A percentile compares a stretch with the other conserved stretches of the same genome.
phyloP scores from a whole-genome alignment of 1,284 basidiomycete genomes.

The Apiotrichum montevideense region DNA sequence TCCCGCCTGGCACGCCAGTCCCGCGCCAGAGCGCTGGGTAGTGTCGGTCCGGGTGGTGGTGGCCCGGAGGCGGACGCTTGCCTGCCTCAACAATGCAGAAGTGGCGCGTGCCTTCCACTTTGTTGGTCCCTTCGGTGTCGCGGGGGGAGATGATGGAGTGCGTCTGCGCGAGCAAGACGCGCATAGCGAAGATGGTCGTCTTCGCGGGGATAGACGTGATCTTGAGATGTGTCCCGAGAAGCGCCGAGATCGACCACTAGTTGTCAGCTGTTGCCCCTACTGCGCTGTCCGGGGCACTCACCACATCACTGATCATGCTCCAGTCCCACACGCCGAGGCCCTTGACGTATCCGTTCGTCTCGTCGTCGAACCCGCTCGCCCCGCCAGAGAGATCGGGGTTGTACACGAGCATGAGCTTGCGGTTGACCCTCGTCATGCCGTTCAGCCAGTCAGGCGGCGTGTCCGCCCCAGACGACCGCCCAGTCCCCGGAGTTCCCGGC shows the following conservation, averaged over 20 bases:
- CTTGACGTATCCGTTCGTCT: slow-evolving; percentile 6
- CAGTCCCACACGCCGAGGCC: slow-evolving; percentile 20
- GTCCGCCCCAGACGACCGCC: not conserved
- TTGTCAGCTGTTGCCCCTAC: not conserved
- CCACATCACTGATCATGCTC: slow-evolving; percentile 16
- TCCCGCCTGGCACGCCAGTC: slow-evolving; percentile 10
- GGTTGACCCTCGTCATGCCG: not conserved
- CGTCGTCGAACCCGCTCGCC: slow-evolving; percentile 16
- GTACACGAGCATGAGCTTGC: slow-evolving; percentile 11
- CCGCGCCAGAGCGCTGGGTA: slow-evolving; percentile 22
- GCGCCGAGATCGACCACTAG: slow-evolving; percentile 21
- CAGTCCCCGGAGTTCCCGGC: not conserved
- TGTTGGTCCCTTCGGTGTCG: slow-evolving; percentile 12
- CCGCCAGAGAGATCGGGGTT: slow-evolving; percentile 22
- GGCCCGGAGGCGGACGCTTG: slow-evolving; percentile 12
- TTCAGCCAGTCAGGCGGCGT: slow-evolving; percentile 4
- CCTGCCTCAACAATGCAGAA: slow-evolving; percentile 18
- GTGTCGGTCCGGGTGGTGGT: slow-evolving; percentile 5
- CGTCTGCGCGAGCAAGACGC: slow-evolving; percentile 18
- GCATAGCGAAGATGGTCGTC: slow-evolving; percentile 18
- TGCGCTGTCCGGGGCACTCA: slow-evolving; percentile 3
- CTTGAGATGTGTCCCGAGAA: slow-evolving; percentile 10
- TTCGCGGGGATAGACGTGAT: slow-evolving; percentile 7
- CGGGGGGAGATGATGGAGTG: slow-evolving; percentile 21
- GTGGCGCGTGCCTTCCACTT: slow-evolving; percentile 6